Base-by-base conservation (phyloP, 2,329 filamentous ascomycete genomes). In the Neoscytalidium dimidiatum region DNA sequence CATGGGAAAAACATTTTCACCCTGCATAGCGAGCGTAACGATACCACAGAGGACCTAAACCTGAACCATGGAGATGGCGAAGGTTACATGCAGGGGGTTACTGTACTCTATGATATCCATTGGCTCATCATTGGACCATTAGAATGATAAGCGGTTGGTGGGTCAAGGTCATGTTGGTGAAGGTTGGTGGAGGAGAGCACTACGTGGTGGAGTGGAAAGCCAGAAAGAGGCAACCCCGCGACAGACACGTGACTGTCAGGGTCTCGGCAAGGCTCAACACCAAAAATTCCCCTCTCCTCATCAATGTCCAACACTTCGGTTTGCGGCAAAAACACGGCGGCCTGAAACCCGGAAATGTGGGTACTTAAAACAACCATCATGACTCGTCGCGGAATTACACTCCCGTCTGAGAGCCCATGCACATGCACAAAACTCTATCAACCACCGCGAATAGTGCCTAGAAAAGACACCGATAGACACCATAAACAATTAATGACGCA, bases 151-250 rank as follows among this genome's bases (percentile, higher is more conserved):
- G n/a, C n/a, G n/a, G n/a, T n/a, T n/a, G n/a, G n/a, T n/a, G n/a
- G n/a, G n/a, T n/a, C 31, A 33, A 5, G 5, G 38, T 53, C 31
- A 28, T 44, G 38, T 68, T 29, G 70, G 67, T 64, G 66, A 67
- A 62, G 69, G 67, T 69, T 71, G 33, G 31, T 31, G 33, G 21
- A 33, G 31, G 9, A 9, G 52, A n/a, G n/a, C n/a, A n/a, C n/a
- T n/a, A n/a, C n/a, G n/a, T n/a, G n/a, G n/a, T n/a, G n/a, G 35
- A 11, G 21, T 19, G 28, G 33, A 56, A 56, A 8, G 31, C 28
- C 21, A 14, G 51, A 14, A 31, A n/a, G 21, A 26, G 14, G 33
- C 52, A 7, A 17, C 14, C 38, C 7, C 8, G 14, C 23, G 9
- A 5, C 7, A 41, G 38, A 0, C 53, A 58, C 53, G 53, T 58